Base-by-base conservation (phyloP, 441 rosid species). In the Adansonia grandidieri region DNA sequence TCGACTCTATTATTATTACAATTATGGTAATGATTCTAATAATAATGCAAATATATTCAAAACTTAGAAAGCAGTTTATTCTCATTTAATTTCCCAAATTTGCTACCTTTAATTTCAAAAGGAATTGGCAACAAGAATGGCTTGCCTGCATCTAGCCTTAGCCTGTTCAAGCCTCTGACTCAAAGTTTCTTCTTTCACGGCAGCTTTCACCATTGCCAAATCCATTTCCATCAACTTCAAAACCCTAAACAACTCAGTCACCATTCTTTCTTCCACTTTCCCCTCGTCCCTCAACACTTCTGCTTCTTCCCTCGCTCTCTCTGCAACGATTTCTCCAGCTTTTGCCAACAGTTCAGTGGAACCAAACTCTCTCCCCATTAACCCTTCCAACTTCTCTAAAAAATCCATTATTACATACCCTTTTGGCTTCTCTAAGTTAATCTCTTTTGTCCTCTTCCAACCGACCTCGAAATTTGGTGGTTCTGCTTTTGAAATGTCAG, bases 181-280 rank as follows among this genome's bases (percentile, higher is more conserved):
- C 78, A 95, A 66, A 56, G 99, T 96, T 58, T 92, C 95, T 65
- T 90, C 91, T 65, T 92, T 93, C 3, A 93, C 92, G 5, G 99
- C 88, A 76, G 94, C 98, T 86, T 90, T 93, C 1, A 93, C 98
- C 98, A 96, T 92, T 7, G 94, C 97, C 81, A 96, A 86, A 79
- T 96, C 99, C 99, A 96, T 96, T 89, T 96, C 97, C 97, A 93
- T 90, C 90, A 93, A 69, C 86, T 82, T 91, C 90, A 95, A 82
- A 54, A 95, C 99, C 79, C 99, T 91, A 20, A 79, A 88, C 79
- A 95, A 81, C 83, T 93, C 98, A 5, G 94, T 93, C 76, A 93
- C 96, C 95, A 93, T 84, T 81, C 94, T 88, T 22, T 90, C 97
- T 73, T 92, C 97, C 72, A 92, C 97, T 79, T 92, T 84, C 2